Percentiles rank a stretch among this genome's conserved stretches.
Conservation (phyloP, 2,329 filamentous ascomycete genomes). For the Fusarium agapanthi region DNA sequence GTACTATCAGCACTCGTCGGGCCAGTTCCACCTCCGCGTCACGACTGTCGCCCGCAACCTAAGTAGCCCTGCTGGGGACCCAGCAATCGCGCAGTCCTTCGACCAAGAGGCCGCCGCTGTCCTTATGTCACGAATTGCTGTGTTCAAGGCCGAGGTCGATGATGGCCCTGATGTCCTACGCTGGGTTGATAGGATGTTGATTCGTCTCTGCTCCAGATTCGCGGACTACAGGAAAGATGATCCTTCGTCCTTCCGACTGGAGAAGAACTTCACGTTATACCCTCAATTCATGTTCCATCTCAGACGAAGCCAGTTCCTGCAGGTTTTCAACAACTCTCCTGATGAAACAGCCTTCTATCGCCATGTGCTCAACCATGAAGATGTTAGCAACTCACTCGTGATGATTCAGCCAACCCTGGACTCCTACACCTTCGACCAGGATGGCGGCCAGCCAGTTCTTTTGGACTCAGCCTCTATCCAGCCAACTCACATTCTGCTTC, state of each 20-base stretch:
- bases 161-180: constrained; percentile 97
- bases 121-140: constrained; percentile 98
- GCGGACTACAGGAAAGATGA: constrained; percentile 99
- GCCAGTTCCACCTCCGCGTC: constrained; percentile 94
- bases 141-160: constrained; percentile 98
- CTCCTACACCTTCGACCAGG: constrained; percentile 96
- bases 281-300: constrained; percentile 99
- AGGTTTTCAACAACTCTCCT: constrained; percentile 99
- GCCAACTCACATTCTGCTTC: constrained; percentile 88
- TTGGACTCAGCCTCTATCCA: constrained; percentile 97
- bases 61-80: constrained; percentile 92
- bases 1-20: constrained; percentile 97
- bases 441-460: constrained; percentile 90
- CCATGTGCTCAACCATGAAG: constrained; percentile 96
- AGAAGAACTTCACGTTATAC: constrained; percentile 99
- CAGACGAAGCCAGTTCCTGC: constrained; percentile 93
- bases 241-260: constrained; percentile 92
- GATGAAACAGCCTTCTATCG: constrained; percentile 99
- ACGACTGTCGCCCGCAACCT: constrained; percentile 92
- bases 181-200: constrained; percentile 99
- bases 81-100: constrained; percentile 94
- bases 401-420: constrained; percentile 99
- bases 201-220: constrained; percentile 93
- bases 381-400: constrained; percentile 93
- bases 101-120: constrained; percentile 98